Conservation (phyloP, 2,329 filamentous ascomycete species). For the Fusarium aywerte region DNA sequence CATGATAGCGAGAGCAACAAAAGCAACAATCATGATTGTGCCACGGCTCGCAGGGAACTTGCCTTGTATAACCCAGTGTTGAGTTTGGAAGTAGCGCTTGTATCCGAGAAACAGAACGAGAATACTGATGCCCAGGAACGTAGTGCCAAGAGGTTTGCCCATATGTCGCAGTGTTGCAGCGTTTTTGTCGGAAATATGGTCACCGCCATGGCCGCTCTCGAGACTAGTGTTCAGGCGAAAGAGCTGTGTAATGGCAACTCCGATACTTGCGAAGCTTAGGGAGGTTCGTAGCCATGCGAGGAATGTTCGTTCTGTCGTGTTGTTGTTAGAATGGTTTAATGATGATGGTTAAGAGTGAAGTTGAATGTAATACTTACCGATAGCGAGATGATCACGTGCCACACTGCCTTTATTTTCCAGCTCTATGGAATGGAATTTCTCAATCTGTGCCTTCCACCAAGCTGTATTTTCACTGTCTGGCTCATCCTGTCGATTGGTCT, state of each 20-base stretch:
- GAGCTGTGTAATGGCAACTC: constrained; percentile 84
- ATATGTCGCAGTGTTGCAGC: constrained; percentile 66
- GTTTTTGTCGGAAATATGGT: constrained; percentile 47
- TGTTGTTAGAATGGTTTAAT: constrained; percentile 8
- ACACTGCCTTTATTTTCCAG: constrained; percentile 88
- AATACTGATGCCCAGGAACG: constrained; percentile 81
- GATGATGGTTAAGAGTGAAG: neutral
- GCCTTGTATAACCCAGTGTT: constrained; percentile 81
- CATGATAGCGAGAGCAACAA: constrained; percentile 73
- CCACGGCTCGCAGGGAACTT: constrained; percentile 84
- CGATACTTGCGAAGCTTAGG: constrained; percentile 82
- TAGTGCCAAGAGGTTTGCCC: constrained; percentile 79
- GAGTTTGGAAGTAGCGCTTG: constrained; percentile 79
- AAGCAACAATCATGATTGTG: constrained; percentile 75
- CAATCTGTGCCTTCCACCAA: constrained; percentile 65
- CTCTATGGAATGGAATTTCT: constrained; percentile 71
- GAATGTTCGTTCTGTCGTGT: constrained; percentile 77
- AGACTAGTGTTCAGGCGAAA: constrained; percentile 82
- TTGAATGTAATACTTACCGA: too few species aligned
- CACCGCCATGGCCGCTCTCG: constrained; percentile 46
- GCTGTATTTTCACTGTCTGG: constrained; percentile 39
- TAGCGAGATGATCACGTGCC: constrained; percentile 81
- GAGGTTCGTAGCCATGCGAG: constrained; percentile 87
- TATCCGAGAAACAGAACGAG: constrained; percentile 80
- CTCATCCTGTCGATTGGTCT: constrained; percentile 32